Percentiles rank a stretch among this genome's conserved stretches.
phyloP scores from a whole-genome alignment of 148 eudicot species.

The Rhododendron griersonianum region DNA sequence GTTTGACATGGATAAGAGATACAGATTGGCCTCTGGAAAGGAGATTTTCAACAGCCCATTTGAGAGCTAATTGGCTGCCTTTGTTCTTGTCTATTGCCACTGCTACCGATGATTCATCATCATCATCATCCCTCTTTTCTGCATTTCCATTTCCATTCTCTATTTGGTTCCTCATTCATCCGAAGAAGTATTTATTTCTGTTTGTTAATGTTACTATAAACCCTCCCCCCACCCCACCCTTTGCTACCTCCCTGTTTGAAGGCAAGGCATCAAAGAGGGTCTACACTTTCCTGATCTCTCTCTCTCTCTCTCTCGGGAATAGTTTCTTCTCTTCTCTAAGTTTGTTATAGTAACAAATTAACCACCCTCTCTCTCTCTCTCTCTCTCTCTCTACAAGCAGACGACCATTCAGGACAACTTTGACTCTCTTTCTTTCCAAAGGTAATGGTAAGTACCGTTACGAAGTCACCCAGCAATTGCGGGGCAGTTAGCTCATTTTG shows the following conservation, averaged over 20 bases:
- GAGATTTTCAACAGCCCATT: not conserved
- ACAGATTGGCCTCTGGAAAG: slow-evolving; percentile 1
- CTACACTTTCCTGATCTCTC: not conserved
- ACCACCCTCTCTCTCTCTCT: not conserved
- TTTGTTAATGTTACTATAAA: not conserved
- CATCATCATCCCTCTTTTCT: not conserved
- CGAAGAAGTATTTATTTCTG: not conserved
- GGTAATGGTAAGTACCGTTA: not conserved
- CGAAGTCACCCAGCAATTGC: not conserved
- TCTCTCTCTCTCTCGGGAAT: not conserved
- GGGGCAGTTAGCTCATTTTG: not conserved
- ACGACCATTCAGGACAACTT: not conserved
- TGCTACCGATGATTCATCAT: not conserved
- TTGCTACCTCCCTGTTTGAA: not conserved
- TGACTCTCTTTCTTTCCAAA: not conserved
- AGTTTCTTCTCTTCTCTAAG: not conserved
- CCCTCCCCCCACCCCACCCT: not conserved
- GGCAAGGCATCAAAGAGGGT: not conserved
- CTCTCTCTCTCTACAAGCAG: not conserved
- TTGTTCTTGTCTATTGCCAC: not conserved
- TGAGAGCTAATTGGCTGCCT: not conserved
- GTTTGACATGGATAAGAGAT: not conserved
- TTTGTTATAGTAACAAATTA: not conserved
- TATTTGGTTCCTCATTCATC: slow-evolving; percentile 1
- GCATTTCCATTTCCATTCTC: not conserved